A percentile compares a stretch with the other conserved stretches of the same genome.
These are phyloP conservation scores for Corymbia calophylla DNA, from an alignment of 441 rosid species.

Conservation along the genomic window DNA sequence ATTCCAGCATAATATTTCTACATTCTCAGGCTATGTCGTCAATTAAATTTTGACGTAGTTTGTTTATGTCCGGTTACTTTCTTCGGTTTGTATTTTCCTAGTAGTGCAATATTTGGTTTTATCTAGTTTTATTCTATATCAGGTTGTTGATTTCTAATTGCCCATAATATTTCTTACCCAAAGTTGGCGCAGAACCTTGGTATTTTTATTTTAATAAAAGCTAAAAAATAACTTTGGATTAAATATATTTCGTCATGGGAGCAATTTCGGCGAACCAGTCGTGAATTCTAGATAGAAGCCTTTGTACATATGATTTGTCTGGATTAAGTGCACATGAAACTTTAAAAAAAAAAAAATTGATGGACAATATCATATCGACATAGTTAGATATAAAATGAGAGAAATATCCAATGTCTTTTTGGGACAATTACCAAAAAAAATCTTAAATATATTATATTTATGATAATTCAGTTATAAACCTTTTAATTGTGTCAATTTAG, in stretches of 20 bases:
- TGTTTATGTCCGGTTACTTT: too few species aligned
- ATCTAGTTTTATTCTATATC: too few species aligned
- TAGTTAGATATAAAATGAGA: neutral
- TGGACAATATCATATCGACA: neutral
- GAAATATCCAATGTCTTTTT: neutral
- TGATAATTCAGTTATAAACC: neutral
- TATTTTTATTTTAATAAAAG: neutral
- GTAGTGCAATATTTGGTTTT: neutral
- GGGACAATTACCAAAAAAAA: too few species aligned
- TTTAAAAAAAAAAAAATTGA: neutral
- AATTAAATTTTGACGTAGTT: too few species aligned
- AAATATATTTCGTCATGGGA: fast-evolving
- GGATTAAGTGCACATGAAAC: neutral
- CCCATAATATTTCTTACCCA: neutral
- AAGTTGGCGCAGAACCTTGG: neutral
- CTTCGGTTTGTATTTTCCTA: too few species aligned
- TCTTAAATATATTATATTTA: neutral
- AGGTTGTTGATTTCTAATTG: neutral
- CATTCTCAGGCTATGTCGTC: too few species aligned
- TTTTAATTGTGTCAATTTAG: too few species aligned
- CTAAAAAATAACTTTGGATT: fast-evolving
- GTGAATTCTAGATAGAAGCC: neutral
- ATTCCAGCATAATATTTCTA: too few species aligned
- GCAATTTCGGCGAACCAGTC: fast-evolving
- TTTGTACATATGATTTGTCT: neutral